Percentiles rank a stretch among this genome's conserved stretches.
Evolutionary conservation across 2,329 filamentous ascomycete species (phyloP).

Genomic region (Pseudofabraea citricarpa): DNA sequence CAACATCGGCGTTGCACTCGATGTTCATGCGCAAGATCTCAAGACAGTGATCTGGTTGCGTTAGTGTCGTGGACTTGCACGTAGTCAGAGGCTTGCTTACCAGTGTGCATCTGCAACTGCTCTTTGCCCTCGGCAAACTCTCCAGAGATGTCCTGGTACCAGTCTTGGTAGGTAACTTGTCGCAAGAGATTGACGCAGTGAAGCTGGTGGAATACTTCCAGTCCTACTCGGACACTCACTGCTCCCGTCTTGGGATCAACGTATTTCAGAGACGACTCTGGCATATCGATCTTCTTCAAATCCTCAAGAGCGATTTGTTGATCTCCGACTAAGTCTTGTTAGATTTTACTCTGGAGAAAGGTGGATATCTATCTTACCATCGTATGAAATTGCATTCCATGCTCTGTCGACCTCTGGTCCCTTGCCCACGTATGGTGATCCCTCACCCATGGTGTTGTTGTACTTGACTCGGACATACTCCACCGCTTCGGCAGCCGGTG

Average conservation of each 20-base stretch:
- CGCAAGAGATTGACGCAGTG: conserved; percentile 34
- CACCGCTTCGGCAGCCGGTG: conserved; percentile 41
- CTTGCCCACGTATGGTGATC: conserved; percentile 47
- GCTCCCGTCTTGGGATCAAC: conserved; percentile 50
- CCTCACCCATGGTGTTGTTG: conserved; percentile 38
- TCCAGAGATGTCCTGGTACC: conserved; percentile 41
- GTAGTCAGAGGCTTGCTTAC: conserved; percentile 4
- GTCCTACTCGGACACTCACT: conserved; percentile 53
- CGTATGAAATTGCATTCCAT: conserved; percentile 50
- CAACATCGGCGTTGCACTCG: conserved; percentile 51
- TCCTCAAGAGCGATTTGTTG: conserved; percentile 53
- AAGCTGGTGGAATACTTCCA: conserved; percentile 34
- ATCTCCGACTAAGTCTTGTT: conserved; percentile 57
- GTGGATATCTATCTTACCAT: no score
- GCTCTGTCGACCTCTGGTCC: conserved; percentile 51
- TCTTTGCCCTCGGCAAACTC: conserved; percentile 40
- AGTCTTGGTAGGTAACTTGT: conserved; percentile 44
- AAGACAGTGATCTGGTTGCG: conserved; percentile 42
- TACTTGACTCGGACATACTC: conserved; percentile 46
- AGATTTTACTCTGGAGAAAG: no score
- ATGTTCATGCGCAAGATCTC: conserved; percentile 47
- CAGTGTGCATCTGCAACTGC: conserved; percentile 37
- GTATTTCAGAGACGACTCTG: conserved; percentile 46
- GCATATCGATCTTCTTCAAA: conserved; percentile 47
- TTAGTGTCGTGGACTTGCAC: not conserved